These are phyloP conservation scores for Amanita subjunquillea DNA, from an alignment of 768 basidiomycete species.

Conservation along the genomic window DNA sequence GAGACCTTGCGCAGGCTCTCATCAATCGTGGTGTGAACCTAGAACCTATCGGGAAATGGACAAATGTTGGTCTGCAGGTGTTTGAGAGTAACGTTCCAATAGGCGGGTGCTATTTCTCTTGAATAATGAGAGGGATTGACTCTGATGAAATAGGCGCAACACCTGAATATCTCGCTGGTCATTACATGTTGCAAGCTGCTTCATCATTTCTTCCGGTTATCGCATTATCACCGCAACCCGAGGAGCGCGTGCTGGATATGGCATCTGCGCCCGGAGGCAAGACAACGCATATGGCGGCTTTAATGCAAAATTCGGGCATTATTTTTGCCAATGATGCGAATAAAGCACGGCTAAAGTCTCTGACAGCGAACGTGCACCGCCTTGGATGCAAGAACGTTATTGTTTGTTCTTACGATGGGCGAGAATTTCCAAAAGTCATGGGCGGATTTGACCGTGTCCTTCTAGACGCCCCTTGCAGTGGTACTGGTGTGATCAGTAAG, in stretches of 20 bases:
- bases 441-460: slow-evolving; percentile 98
- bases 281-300: slow-evolving; percentile 93
- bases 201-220: slow-evolving; percentile 99
- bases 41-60: slow-evolving; percentile 99
- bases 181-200: slow-evolving; percentile 99
- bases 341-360: slow-evolving; percentile 89
- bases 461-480: slow-evolving; percentile 94
- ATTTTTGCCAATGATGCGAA: slow-evolving; percentile 97
- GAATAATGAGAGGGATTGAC: background rate
- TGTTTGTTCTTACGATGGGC: slow-evolving; percentile 92
- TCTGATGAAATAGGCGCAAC: slow-evolving; percentile 68
- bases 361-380: slow-evolving; percentile 94
- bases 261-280: slow-evolving; percentile 98
- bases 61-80: slow-evolving; percentile 96
- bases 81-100: slow-evolving; percentile 96
- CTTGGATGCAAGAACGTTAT: slow-evolving; percentile 98
- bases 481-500: slow-evolving; percentile 97
- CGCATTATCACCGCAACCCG: slow-evolving; percentile 83
- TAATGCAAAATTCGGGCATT: slow-evolving; percentile 95
- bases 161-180: slow-evolving; percentile 96
- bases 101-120: slow-evolving; percentile 29
- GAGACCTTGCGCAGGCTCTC: slow-evolving; percentile 88
- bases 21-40: slow-evolving; percentile 95
- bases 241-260: slow-evolving; percentile 96
- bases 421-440: slow-evolving; percentile 98